Evolutionary conservation across 2,329 filamentous ascomycete genomes (phyloP), one percentile per base, ranked within the genome.

Genomic region (Teratosphaeria zuluensis): DNA sequence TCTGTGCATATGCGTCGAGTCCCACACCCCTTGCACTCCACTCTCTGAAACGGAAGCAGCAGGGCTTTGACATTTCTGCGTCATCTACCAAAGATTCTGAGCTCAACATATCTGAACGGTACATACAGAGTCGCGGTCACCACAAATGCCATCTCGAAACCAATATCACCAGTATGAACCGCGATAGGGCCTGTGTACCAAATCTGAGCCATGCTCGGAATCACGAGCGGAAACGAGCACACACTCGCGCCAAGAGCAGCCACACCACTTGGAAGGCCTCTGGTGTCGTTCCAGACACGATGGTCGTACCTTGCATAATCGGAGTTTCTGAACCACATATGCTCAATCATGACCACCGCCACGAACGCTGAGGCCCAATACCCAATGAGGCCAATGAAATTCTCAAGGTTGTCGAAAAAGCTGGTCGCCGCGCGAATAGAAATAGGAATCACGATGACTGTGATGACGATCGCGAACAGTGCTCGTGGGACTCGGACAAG

Each of bases 81-180:
- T 42, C 35, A 42, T 42, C 35, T 42, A 42, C 35, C 9, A 12
- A 42, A 16, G 4, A 14, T 5, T 14, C 4, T 42, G 14, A 12
- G 35, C 35, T 80, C 77, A 48, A 76, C 24, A 55, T 64, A 65
- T 38, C 77, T 68, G 42, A 79, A 66, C 3, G 76, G 76, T 6
- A 78, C 58, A 61, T 80, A 80, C 28, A 79, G 62, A 58, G 76
- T 51, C n/a, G 70, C 71, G 8, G 74, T 75, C 11, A 79, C 67
- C 31, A 77, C 76, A 65, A 86, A 80, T 0, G 84, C 84, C 68
- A 84, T 72, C 73, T 87, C 84, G 59, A 87, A 86, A 0, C 84
- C 85, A 68, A 87, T 81, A 62, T 87, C 84, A 0, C 84, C 84
- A 11, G 83, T 84, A 38, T 65, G 78, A 69, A 55, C 56, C 9